Conservation (phyloP, 495 filamentous ascomycete genomes). For the Neurospora tetrasperma region DNA sequence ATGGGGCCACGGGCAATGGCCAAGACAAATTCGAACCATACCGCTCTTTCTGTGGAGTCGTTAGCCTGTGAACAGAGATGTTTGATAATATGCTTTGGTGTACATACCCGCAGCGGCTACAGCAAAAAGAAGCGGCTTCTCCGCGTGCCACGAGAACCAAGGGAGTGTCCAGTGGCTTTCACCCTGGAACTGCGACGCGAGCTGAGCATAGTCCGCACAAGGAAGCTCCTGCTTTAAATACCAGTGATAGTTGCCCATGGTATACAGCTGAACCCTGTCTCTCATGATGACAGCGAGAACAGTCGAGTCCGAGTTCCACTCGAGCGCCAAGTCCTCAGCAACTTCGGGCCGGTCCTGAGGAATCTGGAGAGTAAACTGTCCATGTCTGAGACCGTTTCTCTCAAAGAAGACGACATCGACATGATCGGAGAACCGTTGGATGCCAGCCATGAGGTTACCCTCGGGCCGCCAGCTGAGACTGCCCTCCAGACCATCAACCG, state of each 20-base stretch:
- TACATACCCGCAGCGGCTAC: constrained; percentile 34
- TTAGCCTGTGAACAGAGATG: neutral
- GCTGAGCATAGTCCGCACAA: constrained; percentile 18
- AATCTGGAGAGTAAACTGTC: constrained; percentile 70
- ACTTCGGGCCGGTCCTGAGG: constrained; percentile 44
- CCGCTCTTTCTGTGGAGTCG: constrained; percentile 31
- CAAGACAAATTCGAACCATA: constrained; percentile 59
- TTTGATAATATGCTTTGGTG: neutral
- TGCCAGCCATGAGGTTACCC: constrained; percentile 79
- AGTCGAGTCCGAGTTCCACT: constrained; percentile 87
- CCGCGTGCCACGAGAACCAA: constrained; percentile 63
- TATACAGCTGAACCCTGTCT: constrained; percentile 86
- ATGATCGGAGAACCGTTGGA: constrained; percentile 55
- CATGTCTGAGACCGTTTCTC: constrained; percentile 87
- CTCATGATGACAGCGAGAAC: constrained; percentile 72
- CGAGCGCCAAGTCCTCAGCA: constrained; percentile 50
- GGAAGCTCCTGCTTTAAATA: constrained; percentile 91
- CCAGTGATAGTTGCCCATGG: constrained; percentile 94
- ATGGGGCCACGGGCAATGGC: constrained; percentile 57
- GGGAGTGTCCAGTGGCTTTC: constrained; percentile 1
- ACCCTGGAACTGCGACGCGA: constrained; percentile 14
- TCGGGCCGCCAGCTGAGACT: constrained; percentile 84
- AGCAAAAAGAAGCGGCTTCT: constrained; percentile 60
- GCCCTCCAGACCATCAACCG: constrained; percentile 79
- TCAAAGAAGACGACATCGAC: constrained; percentile 94